These are phyloP conservation scores for Ambispora gerdemannii DNA, from an alignment of 192 early-diverging fungal species.

Conservation along the genomic window DNA sequence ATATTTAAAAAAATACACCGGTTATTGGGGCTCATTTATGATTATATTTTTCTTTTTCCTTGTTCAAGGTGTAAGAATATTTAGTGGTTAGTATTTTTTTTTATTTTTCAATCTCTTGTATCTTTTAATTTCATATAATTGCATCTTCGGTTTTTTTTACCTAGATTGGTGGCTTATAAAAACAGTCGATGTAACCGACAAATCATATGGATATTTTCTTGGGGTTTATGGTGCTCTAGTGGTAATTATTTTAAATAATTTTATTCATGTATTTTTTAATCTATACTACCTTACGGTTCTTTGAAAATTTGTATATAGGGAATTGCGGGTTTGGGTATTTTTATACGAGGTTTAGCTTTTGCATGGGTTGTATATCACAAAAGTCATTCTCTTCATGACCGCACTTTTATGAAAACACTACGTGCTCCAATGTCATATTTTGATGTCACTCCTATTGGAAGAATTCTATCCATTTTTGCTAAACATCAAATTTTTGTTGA, in stretches of 20 bases:
- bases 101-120: background rate
- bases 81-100: constrained; percentile 24
- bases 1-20: constrained; percentile 46
- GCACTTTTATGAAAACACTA: constrained; percentile 56
- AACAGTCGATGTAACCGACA: constrained; percentile 29
- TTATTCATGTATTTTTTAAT: too few relatives aligned
- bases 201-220: constrained; percentile 41
- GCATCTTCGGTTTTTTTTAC: background rate
- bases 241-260: constrained; percentile 7
- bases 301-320: too few relatives aligned
- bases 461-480: constrained; percentile 64
- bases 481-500: constrained; percentile 41
- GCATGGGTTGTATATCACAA: constrained; percentile 50
- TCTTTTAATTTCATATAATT: background rate
- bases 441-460: constrained; percentile 67
- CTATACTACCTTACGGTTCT: too few relatives aligned
- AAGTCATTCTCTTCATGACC: constrained; percentile 54
- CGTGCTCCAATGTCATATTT: constrained; percentile 67
- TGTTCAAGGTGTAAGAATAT: constrained; percentile 61
- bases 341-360: constrained; percentile 52
- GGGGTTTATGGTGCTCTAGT: constrained; percentile 58
- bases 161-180: constrained; percentile 50
- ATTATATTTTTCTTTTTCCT: constrained; percentile 53
- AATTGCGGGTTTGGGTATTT: constrained; percentile 52
- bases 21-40: constrained; percentile 45